Evolutionary conservation across 345 rosid species (phyloP).

Genomic region (Anacardium occidentale): DNA sequence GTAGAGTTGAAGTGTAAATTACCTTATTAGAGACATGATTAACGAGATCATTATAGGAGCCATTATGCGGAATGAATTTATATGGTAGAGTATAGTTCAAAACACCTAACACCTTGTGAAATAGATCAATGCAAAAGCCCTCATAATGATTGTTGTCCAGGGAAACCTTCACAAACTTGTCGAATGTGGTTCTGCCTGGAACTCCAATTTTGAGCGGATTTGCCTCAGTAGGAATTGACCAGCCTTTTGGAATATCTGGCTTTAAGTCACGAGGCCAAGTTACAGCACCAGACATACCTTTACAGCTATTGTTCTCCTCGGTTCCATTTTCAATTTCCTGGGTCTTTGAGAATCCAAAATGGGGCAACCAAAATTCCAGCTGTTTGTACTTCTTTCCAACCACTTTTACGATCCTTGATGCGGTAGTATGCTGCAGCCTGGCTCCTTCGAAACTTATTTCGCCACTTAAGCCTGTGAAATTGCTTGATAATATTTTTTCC

Average conservation of each 20-base stretch:
- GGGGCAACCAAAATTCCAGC: slow-evolving; percentile 39
- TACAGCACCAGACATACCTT: slow-evolving; percentile 16
- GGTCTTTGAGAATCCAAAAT: slow-evolving; percentile 25
- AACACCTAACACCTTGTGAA: slow-evolving; percentile 15
- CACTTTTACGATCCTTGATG: slow-evolving; percentile 35
- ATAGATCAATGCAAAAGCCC: slow-evolving; percentile 62
- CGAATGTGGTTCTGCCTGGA: slow-evolving; percentile 38
- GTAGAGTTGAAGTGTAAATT: neutral
- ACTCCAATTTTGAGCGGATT: slow-evolving; percentile 44
- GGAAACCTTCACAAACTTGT: slow-evolving; percentile 44
- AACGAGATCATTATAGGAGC: slow-evolving; percentile 43
- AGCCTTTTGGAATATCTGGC: slow-evolving; percentile 35
- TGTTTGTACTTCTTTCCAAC: slow-evolving; percentile 42
- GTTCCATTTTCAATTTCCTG: neutral
- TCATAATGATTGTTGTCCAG: neutral
- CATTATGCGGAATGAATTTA: slow-evolving; percentile 24
- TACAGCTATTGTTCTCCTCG: neutral
- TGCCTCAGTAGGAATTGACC: slow-evolving; percentile 31
- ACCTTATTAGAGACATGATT: slow-evolving; percentile 44
- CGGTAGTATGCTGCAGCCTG: slow-evolving; percentile 3
- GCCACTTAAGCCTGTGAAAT: slow-evolving; percentile 47
- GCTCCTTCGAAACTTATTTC: slow-evolving; percentile 31
- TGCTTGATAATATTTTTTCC: slow-evolving; percentile 19
- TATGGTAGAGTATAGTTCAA: slow-evolving; percentile 28
- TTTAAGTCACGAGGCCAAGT: slow-evolving; percentile 40